Conservation (phyloP, 176 grass and related monocot genomes). For the Raddia distichophylla region DNA sequence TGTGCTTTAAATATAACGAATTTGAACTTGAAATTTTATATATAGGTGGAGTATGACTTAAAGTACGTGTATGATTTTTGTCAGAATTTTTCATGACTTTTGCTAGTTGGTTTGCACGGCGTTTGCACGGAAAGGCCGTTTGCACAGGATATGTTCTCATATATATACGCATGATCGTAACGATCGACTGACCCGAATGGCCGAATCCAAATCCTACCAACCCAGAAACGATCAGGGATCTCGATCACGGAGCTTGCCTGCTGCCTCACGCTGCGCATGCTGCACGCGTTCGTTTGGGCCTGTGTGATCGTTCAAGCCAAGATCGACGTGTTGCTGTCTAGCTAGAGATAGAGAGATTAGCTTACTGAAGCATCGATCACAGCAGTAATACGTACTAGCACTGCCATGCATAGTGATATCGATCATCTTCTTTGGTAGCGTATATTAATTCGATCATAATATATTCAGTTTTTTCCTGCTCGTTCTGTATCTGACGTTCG, state of each 20-base stretch:
- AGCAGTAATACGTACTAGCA: not conserved
- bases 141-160: too few species aligned
- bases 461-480: not conserved
- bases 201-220: too few species aligned
- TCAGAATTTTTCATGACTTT: too few species aligned
- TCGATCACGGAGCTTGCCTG: not conserved
- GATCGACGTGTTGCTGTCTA: not conserved
- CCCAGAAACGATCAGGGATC: not conserved
- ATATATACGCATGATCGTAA: too few species aligned
- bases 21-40: too few species aligned
- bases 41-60: too few species aligned
- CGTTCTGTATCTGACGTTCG: not conserved
- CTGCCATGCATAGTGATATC: not conserved
- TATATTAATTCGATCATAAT: not conserved
- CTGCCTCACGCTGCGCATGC: not conserved
- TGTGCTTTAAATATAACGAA: too few species aligned
- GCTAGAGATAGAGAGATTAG: not conserved
- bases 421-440: not conserved
- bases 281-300: not conserved
- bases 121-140: too few species aligned
- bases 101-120: too few species aligned
- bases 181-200: too few species aligned
- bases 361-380: not conserved
- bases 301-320: not conserved
- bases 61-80: too few species aligned